Evolutionary conservation across 1,139 yeast genomes (phyloP).

Genomic region (Hemisphaericaspora lyxosophila): DNA sequence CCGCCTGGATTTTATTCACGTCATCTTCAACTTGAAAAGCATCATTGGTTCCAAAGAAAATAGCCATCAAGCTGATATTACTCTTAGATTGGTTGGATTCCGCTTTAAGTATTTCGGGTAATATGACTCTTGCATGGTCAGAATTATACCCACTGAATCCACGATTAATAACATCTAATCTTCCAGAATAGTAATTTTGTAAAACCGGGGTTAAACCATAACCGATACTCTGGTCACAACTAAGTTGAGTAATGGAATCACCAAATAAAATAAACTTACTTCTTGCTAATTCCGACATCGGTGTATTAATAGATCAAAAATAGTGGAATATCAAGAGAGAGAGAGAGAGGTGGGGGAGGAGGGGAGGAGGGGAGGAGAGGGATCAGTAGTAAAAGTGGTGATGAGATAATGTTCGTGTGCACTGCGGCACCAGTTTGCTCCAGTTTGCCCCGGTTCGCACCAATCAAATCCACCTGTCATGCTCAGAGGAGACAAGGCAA

Average conservation of each 20-base stretch:
- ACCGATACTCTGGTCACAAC: conserved; percentile 35
- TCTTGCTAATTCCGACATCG: conserved; percentile 20
- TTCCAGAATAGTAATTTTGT: conserved; percentile 45
- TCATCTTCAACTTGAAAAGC: conserved; percentile 56
- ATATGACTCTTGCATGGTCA: conserved; percentile 45
- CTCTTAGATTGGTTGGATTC: conserved; percentile 34
- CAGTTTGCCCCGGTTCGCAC: too few species aligned
- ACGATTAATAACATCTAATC: conserved; percentile 55
- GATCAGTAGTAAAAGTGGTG: too few species aligned
- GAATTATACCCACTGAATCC: conserved; percentile 67
- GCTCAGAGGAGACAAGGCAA: too few species aligned
- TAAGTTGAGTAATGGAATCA: conserved; percentile 64
- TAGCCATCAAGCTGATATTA: conserved; percentile 42
- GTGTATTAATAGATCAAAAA: too few species aligned
- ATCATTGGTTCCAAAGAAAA: conserved; percentile 81
- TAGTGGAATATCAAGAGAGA: too few species aligned
- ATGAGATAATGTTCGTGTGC: too few species aligned
- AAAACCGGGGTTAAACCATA: conserved; percentile 56
- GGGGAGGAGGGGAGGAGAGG: too few species aligned
- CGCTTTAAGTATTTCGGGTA: conserved; percentile 46
- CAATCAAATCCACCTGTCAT: too few species aligned
- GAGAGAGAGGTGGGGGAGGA: background rate
- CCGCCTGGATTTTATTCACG: conserved; percentile 49
- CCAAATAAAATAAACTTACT: conserved; percentile 62
- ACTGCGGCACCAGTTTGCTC: too few species aligned